Conservation (phyloP, 768 basidiomycete species). For the Naganishia vaughanmartiniae region DNA sequence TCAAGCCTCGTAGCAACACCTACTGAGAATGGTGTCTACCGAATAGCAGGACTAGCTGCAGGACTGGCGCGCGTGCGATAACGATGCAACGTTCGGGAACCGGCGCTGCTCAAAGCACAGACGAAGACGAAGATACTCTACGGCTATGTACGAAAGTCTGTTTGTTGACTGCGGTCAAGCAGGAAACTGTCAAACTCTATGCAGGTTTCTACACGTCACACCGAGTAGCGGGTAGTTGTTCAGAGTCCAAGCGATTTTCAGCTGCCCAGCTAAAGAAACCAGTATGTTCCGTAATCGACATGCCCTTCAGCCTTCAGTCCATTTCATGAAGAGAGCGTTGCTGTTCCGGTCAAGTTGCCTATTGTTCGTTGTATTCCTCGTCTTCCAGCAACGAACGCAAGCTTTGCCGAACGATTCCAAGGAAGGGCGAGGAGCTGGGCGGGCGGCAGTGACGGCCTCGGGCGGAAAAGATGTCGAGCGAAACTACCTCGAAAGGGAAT, state of each 20-base stretch:
- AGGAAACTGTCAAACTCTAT: background rate
- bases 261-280: background rate
- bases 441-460: no score
- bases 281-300: background rate
- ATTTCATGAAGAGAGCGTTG: background rate
- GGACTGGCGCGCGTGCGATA: background rate
- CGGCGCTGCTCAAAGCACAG: background rate
- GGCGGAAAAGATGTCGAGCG: background rate
- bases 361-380: background rate
- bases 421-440: background rate
- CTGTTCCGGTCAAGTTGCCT: background rate
- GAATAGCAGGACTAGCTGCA: no score
- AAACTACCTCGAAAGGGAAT: background rate
- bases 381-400: background rate
- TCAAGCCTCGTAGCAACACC: background rate
- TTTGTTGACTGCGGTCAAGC: background rate
- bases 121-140: background rate
- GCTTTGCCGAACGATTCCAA: background rate
- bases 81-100: background rate
- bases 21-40: background rate
- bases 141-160: background rate
- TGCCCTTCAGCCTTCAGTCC: background rate
- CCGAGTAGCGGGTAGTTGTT: background rate
- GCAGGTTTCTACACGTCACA: background rate
- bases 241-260: background rate